A percentile compares a stretch with the other conserved stretches of the same genome.
phyloP scores from a whole-genome alignment of 805 yeast species.

The Starmerella khaoyaiensis region DNA sequence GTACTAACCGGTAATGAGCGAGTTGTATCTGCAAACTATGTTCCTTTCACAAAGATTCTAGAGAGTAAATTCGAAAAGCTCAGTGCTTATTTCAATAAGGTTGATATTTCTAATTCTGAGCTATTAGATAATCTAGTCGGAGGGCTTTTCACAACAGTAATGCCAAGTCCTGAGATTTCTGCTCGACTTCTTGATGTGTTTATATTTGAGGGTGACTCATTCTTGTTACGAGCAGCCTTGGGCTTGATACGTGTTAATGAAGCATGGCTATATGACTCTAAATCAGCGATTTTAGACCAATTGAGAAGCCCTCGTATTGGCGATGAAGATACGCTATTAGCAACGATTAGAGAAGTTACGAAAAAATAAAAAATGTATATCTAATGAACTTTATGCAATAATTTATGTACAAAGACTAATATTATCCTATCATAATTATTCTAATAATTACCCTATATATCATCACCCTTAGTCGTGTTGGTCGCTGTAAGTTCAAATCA shows the following conservation, averaged over 20 bases:
- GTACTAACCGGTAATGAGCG: conserved; percentile 26
- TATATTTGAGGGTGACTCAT: conserved; percentile 48
- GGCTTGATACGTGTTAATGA: conserved; percentile 39
- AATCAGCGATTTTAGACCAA: conserved; percentile 34
- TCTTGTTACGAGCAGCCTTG: conserved; percentile 41
- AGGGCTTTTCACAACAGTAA: conserved; percentile 35
- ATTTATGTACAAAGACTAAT: not conserved
- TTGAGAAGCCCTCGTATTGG: conserved; percentile 13
- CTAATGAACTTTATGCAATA: not conserved
- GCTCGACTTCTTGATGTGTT: conserved; percentile 44
- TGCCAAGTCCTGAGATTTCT: conserved; percentile 35
- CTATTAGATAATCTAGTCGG: conserved; percentile 35
- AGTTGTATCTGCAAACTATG: conserved; percentile 30
- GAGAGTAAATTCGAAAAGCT: conserved; percentile 35
- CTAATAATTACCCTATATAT: not conserved
- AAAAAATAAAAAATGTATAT: not conserved
- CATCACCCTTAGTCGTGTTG: not conserved
- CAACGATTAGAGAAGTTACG: conserved; percentile 12
- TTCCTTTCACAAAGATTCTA: conserved; percentile 39
- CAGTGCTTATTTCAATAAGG: conserved; percentile 37
- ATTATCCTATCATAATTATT: not conserved
- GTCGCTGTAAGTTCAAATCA: not conserved
- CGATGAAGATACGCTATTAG: conserved; percentile 16
- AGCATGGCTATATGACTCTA: conserved; percentile 40
- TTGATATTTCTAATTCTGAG: conserved; percentile 32